phyloP scores from a whole-genome alignment of 2,329 filamentous ascomycete species.

The Aspergillus sergii region DNA sequence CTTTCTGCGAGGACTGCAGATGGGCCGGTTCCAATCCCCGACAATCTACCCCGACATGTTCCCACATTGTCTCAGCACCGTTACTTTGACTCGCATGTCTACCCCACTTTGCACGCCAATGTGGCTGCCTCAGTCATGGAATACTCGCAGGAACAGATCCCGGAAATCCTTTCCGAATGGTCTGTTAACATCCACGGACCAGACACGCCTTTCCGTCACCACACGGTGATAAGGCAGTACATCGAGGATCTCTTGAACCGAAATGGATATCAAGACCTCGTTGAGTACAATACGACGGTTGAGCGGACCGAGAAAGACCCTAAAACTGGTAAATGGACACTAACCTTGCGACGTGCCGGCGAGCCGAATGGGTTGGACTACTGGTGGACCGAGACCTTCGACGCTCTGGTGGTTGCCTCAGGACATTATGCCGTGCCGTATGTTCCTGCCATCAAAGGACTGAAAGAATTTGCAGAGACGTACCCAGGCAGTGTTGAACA shows the following conservation, averaged over 20 bases:
- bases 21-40: constrained; percentile 51
- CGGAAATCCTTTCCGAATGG: constrained; percentile 44
- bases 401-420: constrained; percentile 62
- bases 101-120: constrained; percentile 68
- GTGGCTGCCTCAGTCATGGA: constrained; percentile 62
- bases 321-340: constrained; percentile 52
- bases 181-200: constrained; percentile 55
- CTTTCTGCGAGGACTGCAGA: constrained; percentile 57
- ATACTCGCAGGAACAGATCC: constrained; percentile 61
- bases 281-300: constrained; percentile 60
- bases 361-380: constrained; percentile 47
- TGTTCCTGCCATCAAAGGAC: constrained; percentile 45
- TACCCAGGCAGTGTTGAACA: constrained; percentile 46
- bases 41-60: constrained; percentile 50
- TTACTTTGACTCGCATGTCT: constrained; percentile 62
- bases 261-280: constrained; percentile 53
- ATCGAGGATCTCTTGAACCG: constrained; percentile 58
- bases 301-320: constrained; percentile 58
- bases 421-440: constrained; percentile 64
- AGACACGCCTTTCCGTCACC: constrained; percentile 64
- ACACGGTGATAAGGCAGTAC: constrained; percentile 59
- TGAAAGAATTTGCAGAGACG: constrained; percentile 41
- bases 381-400: constrained; percentile 67
- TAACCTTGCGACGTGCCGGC: constrained; percentile 52
- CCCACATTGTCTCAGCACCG: constrained; percentile 50